Evolutionary conservation across 1,284 basidiomycete species (phyloP).

Genomic region (Trametes hirsuta): DNA sequence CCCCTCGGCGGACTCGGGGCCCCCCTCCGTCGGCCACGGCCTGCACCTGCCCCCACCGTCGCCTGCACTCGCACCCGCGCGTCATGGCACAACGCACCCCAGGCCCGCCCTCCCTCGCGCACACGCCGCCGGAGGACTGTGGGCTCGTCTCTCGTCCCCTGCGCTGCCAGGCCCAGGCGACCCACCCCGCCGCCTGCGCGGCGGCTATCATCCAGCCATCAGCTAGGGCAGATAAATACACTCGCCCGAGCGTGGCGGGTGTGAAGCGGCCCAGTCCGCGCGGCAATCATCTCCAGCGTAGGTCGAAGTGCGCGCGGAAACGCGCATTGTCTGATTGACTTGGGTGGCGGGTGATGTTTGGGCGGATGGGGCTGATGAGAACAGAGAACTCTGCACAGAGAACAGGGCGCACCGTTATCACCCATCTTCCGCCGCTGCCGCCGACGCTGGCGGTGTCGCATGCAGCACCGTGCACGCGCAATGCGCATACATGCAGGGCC

Average conservation of each 20-base stretch:
- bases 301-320: slow-evolving; percentile 1
- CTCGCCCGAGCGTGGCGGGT: slow-evolving; percentile 17
- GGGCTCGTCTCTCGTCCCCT: background rate
- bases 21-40: background rate
- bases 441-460: too few species aligned
- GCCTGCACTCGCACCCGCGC: background rate
- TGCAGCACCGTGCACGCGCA: too few species aligned
- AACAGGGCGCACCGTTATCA: background rate
- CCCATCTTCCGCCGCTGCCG: too few species aligned
- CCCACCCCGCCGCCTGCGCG: background rate
- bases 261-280: slow-evolving; percentile 13
- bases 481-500: background rate
- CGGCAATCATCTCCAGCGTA: slow-evolving; percentile 23
- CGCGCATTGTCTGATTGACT: slow-evolving; percentile 24
- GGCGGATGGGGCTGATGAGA: slow-evolving; percentile 11
- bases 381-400: background rate
- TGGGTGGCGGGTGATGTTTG: slow-evolving; percentile 22
- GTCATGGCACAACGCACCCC: too few species aligned
- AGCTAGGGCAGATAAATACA: slow-evolving; percentile 25
- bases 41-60: background rate
- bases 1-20: slow-evolving; percentile 21
- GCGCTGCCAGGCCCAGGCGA: background rate
- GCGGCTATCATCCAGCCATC: slow-evolving; percentile 26
- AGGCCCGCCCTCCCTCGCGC: background rate
- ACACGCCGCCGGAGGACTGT: background rate